Evolutionary conservation across 352 stramenopile species (phyloP), one percentile per base, ranked within the genome.

Genomic region (Globisporangium carolinianum): DNA sequence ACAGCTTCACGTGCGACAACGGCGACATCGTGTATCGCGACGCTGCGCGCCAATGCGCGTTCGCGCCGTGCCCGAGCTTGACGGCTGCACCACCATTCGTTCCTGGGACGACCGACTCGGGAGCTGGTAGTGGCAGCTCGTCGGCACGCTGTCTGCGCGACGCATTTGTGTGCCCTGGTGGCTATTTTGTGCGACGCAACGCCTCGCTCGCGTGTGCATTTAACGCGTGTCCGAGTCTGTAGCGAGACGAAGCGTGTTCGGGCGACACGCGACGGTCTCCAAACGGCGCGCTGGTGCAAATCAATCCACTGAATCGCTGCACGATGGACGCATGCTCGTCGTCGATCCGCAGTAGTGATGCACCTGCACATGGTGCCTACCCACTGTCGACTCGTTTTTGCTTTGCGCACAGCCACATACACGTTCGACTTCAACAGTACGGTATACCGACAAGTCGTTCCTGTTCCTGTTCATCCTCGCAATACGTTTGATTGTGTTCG

Each of bases 161-260:
- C 39, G 56, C 56, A 24, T 42, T 61, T n/a, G 56, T 54, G 6
- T 61, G 47, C 4, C 18, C 56, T 3, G 56, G 56, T 6, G 38
- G 48, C 38, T 61, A 51, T 14, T 61, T 61, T 18, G 39, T 61
- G 47, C 56, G 41, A 8, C 56, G 56, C 47, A 55, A 61, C n/a
- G 24, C 48, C 2, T 9, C 56, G 6, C 49, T 51, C 9, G 36
- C n/a, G 6, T 61, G 56, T 18, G 47, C 41, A 0, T 61, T 61
- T 18, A 24, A 55, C 41, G 56, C 39, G 14, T 61, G 56, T 46
- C 56, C 56, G 2, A 18, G 10, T 6, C 36, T 58, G 10, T 5
- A 15, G 18, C n/a, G 41, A 46, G 52, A 39, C 24, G 17, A 57
- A 41, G 2, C 51, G 3, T 60, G 46, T 37, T 36, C 55, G 1